These are phyloP conservation scores for Lachancea cidri DNA, from an alignment of 805 yeast species.

Conservation along the genomic window DNA sequence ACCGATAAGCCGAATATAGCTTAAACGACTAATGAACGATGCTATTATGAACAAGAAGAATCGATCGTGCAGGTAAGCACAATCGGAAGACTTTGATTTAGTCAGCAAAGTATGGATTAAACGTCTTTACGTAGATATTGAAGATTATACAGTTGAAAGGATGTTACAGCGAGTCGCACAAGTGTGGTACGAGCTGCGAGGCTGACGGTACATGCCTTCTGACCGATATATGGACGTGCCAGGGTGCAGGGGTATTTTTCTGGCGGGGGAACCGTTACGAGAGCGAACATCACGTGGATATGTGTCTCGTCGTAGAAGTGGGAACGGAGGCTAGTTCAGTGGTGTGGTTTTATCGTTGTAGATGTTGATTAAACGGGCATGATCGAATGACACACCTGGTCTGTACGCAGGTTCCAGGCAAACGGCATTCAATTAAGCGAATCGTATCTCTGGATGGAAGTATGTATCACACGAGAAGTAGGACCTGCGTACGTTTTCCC, in stretches of 20 bases:
- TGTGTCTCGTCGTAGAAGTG: not conserved
- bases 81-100: not conserved
- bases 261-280: not conserved
- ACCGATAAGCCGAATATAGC: not conserved
- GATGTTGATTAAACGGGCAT: not conserved
- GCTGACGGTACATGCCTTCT: not conserved
- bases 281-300: not conserved
- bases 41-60: not conserved
- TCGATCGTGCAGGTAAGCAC: not conserved
- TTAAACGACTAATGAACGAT: not conserved
- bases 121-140: too few relatives aligned
- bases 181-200: not conserved
- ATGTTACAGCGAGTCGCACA: too few relatives aligned
- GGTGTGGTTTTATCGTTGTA: too few relatives aligned
- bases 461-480: constrained; percentile 32
- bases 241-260: not conserved
- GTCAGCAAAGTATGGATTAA: too few relatives aligned
- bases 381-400: too few relatives aligned
- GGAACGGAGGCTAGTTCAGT: too few relatives aligned
- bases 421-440: constrained; percentile 15
- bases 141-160: too few relatives aligned
- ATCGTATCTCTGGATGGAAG: constrained; percentile 31
- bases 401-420: too few relatives aligned
- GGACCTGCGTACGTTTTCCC: constrained; percentile 33
- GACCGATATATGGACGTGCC: not conserved